Conservation (phyloP, 75 land plant species). For the Pinus tabuliformis region DNA sequence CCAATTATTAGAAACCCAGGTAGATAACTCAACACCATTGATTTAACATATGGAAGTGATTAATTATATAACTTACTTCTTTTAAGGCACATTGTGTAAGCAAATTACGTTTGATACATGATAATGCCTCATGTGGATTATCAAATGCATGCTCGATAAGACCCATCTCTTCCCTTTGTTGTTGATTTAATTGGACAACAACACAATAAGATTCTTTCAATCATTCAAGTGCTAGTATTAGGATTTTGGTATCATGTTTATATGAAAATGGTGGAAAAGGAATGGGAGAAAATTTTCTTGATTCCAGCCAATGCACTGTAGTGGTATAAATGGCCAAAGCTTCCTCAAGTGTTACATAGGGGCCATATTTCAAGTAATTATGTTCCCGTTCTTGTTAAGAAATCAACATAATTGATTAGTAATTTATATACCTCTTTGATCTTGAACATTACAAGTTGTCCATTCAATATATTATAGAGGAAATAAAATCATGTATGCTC, state of each 20-base stretch:
- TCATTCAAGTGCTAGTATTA: constrained; percentile 94
- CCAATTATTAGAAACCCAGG: neutral
- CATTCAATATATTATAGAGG: neutral
- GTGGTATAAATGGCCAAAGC: constrained; percentile 99
- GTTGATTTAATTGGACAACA: constrained; percentile 91
- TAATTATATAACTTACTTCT: constrained; percentile 48
- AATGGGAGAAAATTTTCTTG: constrained; percentile 96
- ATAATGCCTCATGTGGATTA: constrained; percentile 98
- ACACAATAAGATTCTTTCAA: constrained; percentile 99
- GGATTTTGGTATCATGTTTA: constrained; percentile 98
- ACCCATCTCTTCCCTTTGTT: constrained; percentile 97
- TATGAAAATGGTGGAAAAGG: constrained; percentile 98
- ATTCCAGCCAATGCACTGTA: constrained; percentile 99
- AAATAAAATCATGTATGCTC: constrained; percentile 62
- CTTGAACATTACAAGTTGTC: neutral
- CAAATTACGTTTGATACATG: constrained; percentile 94
- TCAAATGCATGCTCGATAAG: constrained; percentile 99
- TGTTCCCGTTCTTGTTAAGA: constrained; percentile 85
- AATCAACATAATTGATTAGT: neutral
- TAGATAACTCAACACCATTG: neutral
- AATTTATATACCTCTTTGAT: neutral
- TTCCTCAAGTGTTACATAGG: constrained; percentile 99
- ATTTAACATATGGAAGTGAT: neutral
- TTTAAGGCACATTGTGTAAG: constrained; percentile 98
- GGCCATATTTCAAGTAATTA: constrained; percentile 98